phyloP scores from a whole-genome alignment of 1,139 yeast genomes.

The Pichia sp. region DNA sequence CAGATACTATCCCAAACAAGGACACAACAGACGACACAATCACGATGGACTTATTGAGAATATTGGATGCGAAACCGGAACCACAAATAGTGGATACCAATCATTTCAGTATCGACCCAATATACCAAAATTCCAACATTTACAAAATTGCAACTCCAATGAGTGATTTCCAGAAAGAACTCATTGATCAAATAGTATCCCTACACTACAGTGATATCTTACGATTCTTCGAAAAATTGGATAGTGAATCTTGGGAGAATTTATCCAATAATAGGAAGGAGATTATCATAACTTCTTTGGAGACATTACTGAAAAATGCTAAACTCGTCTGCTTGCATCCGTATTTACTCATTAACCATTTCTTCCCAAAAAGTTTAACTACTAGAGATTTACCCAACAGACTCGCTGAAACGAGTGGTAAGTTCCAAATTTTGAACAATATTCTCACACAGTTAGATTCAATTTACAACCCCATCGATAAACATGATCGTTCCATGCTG shows the following conservation, averaged over 20 bases:
- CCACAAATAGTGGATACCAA: conserved; percentile 60
- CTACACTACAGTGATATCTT: conserved; percentile 86
- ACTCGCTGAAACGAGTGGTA: conserved; percentile 79
- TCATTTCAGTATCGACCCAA: conserved; percentile 25
- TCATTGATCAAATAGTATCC: conserved; percentile 90
- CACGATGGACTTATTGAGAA: conserved; percentile 65
- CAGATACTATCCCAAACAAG: too few relatives aligned
- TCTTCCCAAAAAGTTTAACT: conserved; percentile 74
- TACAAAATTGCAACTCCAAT: conserved; percentile 81
- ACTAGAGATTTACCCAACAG: conserved; percentile 72
- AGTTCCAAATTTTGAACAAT: conserved; percentile 64
- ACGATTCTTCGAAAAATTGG: conserved; percentile 62
- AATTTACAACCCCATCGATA: conserved; percentile 19
- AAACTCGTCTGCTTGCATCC: conserved; percentile 86
- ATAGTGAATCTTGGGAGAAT: conserved; percentile 15
- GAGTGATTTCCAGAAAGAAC: conserved; percentile 81
- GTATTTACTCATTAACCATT: conserved; percentile 73
- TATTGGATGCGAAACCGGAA: conserved; percentile 79
- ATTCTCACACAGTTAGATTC: conserved; percentile 37
- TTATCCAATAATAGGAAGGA: conserved; percentile 3
- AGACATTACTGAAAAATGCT: conserved; percentile 67
- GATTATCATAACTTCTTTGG: conserved; percentile 59
- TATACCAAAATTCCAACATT: conserved; percentile 46
- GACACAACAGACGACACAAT: too few relatives aligned
- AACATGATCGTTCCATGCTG: conserved; percentile 9